Conservation (phyloP, 1,284 basidiomycete genomes). For the Pseudozyma pruni region DNA sequence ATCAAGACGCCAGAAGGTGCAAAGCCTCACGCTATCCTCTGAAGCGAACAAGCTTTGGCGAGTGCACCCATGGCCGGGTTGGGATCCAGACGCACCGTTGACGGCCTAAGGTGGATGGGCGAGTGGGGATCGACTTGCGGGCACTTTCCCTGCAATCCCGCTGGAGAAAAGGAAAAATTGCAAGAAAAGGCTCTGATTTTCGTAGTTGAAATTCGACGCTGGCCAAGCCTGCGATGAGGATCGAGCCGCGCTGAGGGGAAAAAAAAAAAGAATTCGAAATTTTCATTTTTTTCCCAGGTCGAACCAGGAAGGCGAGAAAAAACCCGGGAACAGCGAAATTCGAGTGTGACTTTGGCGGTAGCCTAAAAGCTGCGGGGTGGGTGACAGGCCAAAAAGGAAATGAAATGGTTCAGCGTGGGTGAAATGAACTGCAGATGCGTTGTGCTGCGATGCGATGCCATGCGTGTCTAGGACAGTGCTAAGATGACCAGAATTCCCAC, state of each 20-base stretch:
- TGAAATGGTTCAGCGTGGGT: not conserved
- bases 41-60: not conserved
- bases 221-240: not conserved
- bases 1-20: not conserved
- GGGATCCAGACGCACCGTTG: too few relatives aligned
- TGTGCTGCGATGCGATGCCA: not conserved
- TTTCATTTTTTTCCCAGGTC: too few relatives aligned
- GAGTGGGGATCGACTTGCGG: too few relatives aligned
- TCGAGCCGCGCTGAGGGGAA: not conserved
- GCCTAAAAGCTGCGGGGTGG: not conserved
- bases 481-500: conserved; percentile 15
- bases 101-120: too few relatives aligned
- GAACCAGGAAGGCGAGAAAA: too few relatives aligned
- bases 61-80: too few relatives aligned
- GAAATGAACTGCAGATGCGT: not conserved
- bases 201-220: too few relatives aligned
- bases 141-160: too few relatives aligned
- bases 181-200: too few relatives aligned
- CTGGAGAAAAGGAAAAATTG: not conserved
- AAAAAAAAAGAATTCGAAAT: not conserved
- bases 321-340: not conserved
- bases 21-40: not conserved
- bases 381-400: not conserved
- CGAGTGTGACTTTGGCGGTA: conserved; percentile 5
- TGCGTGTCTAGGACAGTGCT: conserved; percentile 3